These are phyloP conservation scores for Amauroascus verrucosus DNA, from an alignment of 2,329 filamentous ascomycete species.

Conservation along the genomic window DNA sequence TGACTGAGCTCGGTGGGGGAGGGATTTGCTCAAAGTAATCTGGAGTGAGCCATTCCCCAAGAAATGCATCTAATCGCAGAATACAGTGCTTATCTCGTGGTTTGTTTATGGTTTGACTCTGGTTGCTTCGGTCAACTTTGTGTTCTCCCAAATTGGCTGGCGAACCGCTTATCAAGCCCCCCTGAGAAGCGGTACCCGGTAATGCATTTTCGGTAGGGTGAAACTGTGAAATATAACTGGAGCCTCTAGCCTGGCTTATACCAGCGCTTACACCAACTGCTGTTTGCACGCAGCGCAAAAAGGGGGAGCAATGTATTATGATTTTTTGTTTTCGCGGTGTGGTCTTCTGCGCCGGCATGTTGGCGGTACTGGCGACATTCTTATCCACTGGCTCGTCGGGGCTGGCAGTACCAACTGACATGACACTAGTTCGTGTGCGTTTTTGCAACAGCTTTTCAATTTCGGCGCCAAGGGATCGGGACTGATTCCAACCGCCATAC, in stretches of 20 bases:
- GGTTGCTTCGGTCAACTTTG: not conserved
- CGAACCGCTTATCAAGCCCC: not conserved
- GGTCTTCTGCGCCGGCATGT: constrained; percentile 32
- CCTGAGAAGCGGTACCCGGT: not conserved
- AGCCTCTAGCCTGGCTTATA: constrained; percentile 44
- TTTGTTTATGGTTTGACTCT: not conserved
- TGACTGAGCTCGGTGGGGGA: constrained; percentile 69
- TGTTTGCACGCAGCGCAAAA: constrained; percentile 84
- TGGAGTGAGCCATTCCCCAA: constrained; percentile 90
- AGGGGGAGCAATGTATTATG: constrained; percentile 87
- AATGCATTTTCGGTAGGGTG: constrained; percentile 14
- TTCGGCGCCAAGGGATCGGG: constrained; percentile 64
- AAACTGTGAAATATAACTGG: not conserved
- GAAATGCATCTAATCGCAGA: constrained; percentile 77
- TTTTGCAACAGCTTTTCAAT: constrained; percentile 62
- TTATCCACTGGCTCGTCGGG: not conserved
- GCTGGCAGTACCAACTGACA: constrained; percentile 27
- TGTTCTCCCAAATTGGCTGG: not conserved
- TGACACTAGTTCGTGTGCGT: constrained; percentile 29
- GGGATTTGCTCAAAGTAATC: constrained; percentile 91
- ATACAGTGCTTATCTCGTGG: constrained; percentile 14
- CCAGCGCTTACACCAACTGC: constrained; percentile 80
- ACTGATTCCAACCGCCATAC: constrained; percentile 87
- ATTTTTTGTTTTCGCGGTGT: constrained; percentile 54
- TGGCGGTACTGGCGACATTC: not conserved